Base-by-base conservation (phyloP, 768 basidiomycete species). In the Boletellus emodensis region DNA sequence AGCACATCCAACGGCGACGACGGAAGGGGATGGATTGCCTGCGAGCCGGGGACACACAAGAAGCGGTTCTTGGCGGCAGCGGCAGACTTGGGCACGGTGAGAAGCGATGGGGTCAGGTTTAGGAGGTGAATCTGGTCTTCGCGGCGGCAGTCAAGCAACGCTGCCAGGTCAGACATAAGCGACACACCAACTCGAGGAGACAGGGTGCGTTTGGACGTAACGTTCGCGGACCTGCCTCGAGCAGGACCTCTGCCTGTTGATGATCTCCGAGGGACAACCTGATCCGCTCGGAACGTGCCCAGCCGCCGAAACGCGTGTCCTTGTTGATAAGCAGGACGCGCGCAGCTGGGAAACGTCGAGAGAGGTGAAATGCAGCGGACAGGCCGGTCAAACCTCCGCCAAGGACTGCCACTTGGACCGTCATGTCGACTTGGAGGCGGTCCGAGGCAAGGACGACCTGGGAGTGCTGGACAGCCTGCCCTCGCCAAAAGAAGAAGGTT, bases 161-260 rank as follows among this genome's bases (percentile, higher is more conserved):
- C 48, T 39, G 54, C 20, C 33, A 48, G 17, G 41, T 53, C 36
- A 22, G 38, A 40, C 37, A 18, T 39, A n/a, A 35, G 54, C 26
- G 32, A 68, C 48, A 66, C 61, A 93, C 95, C 71, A 97, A 64
- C 61, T 93, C 87, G 12, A 97, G 71, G 30, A 93, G 76, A 4
- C 84, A 71, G 49, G 77, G 79, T 6, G 87, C 80, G 44, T 83
- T 83, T 0, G 94, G 91, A 34, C 94, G 70, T 28, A 99, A 72
- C 14, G 90, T 94, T 36, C 94, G 74, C 22, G 95, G 94, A 1
- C 95, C 95, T 20, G 80, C 76, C 71, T 99, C 95, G 6, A 97
- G 72, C 4, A 90, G 62, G 10, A 93, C 75, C 4, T 64, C 61
- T 12, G 69, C 71, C 7, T 63, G 64, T 36, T 64, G 56, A 36